These are phyloP conservation scores for Penicillium roqueforti DNA, from an alignment of 495 filamentous ascomycete genomes.

Conservation along the genomic window DNA sequence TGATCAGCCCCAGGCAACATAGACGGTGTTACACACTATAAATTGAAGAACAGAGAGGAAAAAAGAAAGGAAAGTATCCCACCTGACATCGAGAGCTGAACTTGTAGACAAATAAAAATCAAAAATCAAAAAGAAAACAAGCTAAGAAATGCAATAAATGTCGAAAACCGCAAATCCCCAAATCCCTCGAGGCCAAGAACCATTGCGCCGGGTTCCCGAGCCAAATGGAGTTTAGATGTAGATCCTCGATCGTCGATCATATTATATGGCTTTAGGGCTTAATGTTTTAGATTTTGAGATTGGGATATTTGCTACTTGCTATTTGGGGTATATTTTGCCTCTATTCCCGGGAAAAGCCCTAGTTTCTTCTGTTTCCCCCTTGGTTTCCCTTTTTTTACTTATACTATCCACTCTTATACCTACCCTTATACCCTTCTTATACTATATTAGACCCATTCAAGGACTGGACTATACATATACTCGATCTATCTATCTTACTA, in stretches of 20 bases:
- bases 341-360: background rate
- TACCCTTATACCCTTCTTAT: background rate
- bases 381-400: background rate
- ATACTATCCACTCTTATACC: background rate
- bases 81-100: slow-evolving; percentile 11
- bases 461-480: background rate
- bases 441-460: background rate
- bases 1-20: slow-evolving; percentile 20
- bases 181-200: slow-evolving; percentile 16
- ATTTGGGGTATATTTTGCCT: background rate
- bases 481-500: background rate
- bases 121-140: slow-evolving; percentile 4
- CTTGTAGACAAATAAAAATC: background rate
- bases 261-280: slow-evolving; percentile 5
- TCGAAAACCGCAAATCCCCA: background rate
- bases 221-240: slow-evolving; percentile 24
- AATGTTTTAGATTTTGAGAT: too few species aligned
- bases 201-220: slow-evolving; percentile 27
- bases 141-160: background rate
- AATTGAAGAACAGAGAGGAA: background rate
- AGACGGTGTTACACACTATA: slow-evolving; percentile 23
- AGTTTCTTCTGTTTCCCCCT: background rate
- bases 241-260: slow-evolving; percentile 13
- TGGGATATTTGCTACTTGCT: background rate
- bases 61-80: slow-evolving; percentile 10